Evolutionary conservation across 208 protist species (phyloP).

Genomic region (Acanthamoeba sp.): DNA sequence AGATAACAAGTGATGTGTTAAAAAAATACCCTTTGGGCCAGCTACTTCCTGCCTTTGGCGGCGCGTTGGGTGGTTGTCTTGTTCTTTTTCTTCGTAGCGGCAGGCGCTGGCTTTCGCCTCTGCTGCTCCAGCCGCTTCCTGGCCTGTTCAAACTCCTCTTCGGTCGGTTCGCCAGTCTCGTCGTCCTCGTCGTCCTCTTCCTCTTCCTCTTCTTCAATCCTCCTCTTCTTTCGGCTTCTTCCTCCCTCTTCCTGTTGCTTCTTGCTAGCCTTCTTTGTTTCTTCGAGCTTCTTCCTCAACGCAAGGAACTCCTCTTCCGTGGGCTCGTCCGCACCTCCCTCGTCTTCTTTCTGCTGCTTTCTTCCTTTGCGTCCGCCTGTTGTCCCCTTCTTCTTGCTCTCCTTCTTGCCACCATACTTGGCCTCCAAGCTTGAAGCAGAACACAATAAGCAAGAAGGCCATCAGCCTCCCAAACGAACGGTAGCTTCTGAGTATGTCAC

Average conservation of each 20-base stretch:
- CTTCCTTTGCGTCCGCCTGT: not conserved
- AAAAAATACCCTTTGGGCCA: no score
- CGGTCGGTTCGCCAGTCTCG: not conserved
- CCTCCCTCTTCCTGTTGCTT: not conserved
- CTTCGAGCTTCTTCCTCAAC: not conserved
- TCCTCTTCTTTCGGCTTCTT: slow-evolving; percentile 31
- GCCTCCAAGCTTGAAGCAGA: slow-evolving; percentile 24
- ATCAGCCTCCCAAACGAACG: not conserved
- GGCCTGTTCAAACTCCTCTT: slow-evolving; percentile 50
- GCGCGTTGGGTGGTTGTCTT: not conserved
- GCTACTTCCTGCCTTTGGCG: not conserved
- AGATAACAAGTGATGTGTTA: no score
- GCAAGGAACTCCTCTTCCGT: slow-evolving; percentile 65
- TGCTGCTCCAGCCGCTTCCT: slow-evolving; percentile 9
- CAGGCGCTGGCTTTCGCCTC: not conserved
- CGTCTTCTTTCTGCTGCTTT: slow-evolving; percentile 31
- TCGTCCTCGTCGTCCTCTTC: not conserved
- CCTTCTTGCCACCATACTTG: slow-evolving; percentile 52
- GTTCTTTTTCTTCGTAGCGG: not conserved
- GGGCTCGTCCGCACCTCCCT: not conserved
- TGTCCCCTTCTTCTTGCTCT: not conserved
- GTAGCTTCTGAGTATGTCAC: not conserved
- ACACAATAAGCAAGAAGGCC: not conserved
- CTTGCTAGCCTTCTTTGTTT: not conserved
- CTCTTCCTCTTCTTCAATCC: not conserved